These are phyloP conservation scores for Elsinoe batatas DNA, from an alignment of 2,329 filamentous ascomycete genomes.

Conservation along the genomic window DNA sequence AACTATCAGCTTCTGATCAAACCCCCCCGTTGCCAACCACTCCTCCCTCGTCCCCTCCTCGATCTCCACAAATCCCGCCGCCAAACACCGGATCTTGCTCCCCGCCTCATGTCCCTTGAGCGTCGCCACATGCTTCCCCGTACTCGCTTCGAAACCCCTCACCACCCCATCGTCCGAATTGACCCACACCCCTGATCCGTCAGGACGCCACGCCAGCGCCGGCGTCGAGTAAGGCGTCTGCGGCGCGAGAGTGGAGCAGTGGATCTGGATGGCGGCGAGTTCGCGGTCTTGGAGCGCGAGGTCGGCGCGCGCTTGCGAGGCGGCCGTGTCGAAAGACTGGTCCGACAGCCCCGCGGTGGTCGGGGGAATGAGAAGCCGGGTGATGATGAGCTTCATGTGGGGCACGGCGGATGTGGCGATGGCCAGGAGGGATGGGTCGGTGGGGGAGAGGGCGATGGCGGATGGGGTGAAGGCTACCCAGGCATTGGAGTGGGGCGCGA, in stretches of 20 bases:
- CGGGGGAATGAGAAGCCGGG: constrained; percentile 45
- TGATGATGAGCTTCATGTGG: constrained; percentile 53
- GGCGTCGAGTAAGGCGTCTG: constrained; percentile 56
- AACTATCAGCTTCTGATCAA: constrained; percentile 51
- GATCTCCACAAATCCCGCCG: constrained; percentile 39
- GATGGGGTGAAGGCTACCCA: constrained; percentile 55
- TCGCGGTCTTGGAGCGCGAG: constrained; percentile 46
- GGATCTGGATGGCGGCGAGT: constrained; percentile 49
- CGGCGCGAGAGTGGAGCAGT: constrained; percentile 51
- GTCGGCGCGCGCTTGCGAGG: constrained; percentile 42
- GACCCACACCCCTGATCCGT: constrained; percentile 53
- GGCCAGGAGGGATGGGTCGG: constrained; percentile 45
- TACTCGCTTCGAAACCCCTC: constrained; percentile 48
- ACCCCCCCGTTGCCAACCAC: constrained; percentile 52
- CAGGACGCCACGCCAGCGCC: constrained; percentile 50
- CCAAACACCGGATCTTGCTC: constrained; percentile 50
- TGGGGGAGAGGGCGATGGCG: constrained; percentile 46
- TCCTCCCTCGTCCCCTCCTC: constrained; percentile 33
- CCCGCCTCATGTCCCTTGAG: constrained; percentile 48
- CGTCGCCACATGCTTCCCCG: constrained; percentile 45
- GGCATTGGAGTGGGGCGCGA: constrained; percentile 53
- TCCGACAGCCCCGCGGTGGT: constrained; percentile 14
- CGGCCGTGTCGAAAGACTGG: constrained; percentile 19
- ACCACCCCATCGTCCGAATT: constrained; percentile 56
- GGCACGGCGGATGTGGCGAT: constrained; percentile 52